phyloP scores from a whole-genome alignment of 1,284 basidiomycete species.

The Schizophyllum amplum region DNA sequence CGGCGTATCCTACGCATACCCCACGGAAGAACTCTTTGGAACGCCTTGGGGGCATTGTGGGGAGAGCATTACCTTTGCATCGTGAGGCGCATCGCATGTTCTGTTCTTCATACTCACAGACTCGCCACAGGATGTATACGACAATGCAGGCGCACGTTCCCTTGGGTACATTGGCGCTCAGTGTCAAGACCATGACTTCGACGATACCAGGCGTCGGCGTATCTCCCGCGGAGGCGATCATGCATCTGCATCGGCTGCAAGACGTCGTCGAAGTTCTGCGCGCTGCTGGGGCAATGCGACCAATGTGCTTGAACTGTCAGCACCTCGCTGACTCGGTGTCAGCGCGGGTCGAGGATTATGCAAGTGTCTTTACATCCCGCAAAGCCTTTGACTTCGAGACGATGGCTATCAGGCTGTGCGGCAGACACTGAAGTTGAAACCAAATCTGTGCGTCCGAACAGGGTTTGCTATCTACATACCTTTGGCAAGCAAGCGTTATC shows the following conservation, averaged over 20 bases:
- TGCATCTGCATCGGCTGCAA: conserved; percentile 1
- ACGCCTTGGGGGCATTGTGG: conserved; percentile 16
- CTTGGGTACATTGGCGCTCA: conserved; percentile 12
- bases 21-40: conserved; percentile 13
- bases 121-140: conserved; percentile 8
- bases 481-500: no score
- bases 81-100: conserved; percentile 7
- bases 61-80: conserved; percentile 12
- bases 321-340: conserved; percentile 6
- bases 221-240: conserved; percentile 11
- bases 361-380: neutral
- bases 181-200: conserved; percentile 14
- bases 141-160: conserved; percentile 7
- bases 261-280: conserved; percentile 13
- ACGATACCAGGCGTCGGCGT: conserved; percentile 9
- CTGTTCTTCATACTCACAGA: neutral
- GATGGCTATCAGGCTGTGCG: no score
- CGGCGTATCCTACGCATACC: conserved; percentile 1
- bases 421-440: no score
- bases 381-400: neutral
- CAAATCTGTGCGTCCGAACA: no score
- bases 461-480: no score
- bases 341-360: conserved; percentile 9
- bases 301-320: conserved; percentile 15
- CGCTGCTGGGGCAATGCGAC: conserved; percentile 11